Base-by-base conservation (phyloP, 2,329 filamentous ascomycete species). In the Epichloe uncinata region DNA sequence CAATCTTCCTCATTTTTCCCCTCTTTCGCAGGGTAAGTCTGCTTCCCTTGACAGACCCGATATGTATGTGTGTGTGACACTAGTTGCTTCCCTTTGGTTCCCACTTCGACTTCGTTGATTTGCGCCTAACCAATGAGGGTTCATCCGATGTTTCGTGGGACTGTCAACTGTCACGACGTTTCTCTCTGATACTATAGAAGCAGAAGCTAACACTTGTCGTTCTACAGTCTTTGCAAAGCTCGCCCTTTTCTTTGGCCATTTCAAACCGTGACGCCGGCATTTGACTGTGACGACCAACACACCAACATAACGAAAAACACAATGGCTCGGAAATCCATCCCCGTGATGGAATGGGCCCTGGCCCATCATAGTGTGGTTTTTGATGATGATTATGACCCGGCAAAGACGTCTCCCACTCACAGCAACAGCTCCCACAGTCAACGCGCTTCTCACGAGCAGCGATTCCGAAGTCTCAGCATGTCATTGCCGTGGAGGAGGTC, bases 401-500 rank as follows among this genome's bases (percentile, higher is more conserved):
- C 42, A 26, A 45, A 45, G 20, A 42, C 30, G 4, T 48, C 48
- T 30, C 41, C 36, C 16, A 4, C 42, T 16, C 36, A 18, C 26
- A 45, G 48, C 15, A 42, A 42, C 26, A 34, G 41, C 6, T 45
- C 46, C 7, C 34, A 33, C 12, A 18, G 36, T 33, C 40, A 44
- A 9, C n/a, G 12, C 7, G 20, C 56, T 15, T 54, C 61, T 44
- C 63, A 63, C 49, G 62, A 66, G n/a, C 66, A 64, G 52, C 70
- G 70, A 20, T 63, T 68, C 38, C 69, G 73, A 48, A 75, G 73
- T 61, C 63, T 73, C 58, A 78, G 73, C 60, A 63, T 73, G 45
- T 74, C 73, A 6, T 58, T 76, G 13, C 66, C 71, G 6, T 75
- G 73, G 72, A 70, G 70, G 43, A 71, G 69, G 41, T 69, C 71